A percentile compares a stretch with the other conserved stretches of the same genome.
Evolutionary conservation across 176 grass and related monocot genomes (phyloP).

Genomic region (Oryza meridionalis): DNA sequence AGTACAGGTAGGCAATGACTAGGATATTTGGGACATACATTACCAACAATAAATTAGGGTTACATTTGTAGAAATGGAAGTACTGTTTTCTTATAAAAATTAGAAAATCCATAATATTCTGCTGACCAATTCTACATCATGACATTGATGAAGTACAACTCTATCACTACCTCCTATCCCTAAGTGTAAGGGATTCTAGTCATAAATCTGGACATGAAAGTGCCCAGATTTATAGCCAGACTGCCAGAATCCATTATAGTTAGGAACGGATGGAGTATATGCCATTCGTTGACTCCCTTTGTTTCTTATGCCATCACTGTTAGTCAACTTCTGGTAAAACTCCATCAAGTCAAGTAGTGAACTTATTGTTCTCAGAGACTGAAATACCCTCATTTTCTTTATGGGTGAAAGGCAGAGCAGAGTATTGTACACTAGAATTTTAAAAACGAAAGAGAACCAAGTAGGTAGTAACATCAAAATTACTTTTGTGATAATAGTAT

Average conservation of each 20-base stretch:
- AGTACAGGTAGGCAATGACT: neutral
- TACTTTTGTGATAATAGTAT: no score
- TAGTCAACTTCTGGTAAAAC: neutral
- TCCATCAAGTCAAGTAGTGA: neutral
- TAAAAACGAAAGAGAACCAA: neutral
- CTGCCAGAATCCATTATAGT: no score
- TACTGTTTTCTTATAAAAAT: neutral
- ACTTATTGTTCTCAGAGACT: neutral
- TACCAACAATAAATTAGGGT: constrained; percentile 15
- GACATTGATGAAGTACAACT: neutral
- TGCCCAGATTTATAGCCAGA: no score
- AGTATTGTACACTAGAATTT: neutral
- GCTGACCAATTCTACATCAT: neutral
- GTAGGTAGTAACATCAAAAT: neutral
- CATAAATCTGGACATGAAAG: no score
- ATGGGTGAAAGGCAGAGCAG: neutral
- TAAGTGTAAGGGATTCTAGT: no score
- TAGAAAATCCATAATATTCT: neutral
- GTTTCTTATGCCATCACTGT: neutral
- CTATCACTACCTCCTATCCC: neutral
- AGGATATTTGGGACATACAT: neutral
- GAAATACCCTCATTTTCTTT: neutral
- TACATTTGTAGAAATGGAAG: neutral
- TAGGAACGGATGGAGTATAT: neutral
- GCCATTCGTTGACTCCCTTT: neutral